Percentiles rank a stretch among this genome's conserved stretches.
These are phyloP conservation scores for Borealophlyctis nickersoniae DNA, from an alignment of 192 early-diverging fungal species.

Conservation along the genomic window DNA sequence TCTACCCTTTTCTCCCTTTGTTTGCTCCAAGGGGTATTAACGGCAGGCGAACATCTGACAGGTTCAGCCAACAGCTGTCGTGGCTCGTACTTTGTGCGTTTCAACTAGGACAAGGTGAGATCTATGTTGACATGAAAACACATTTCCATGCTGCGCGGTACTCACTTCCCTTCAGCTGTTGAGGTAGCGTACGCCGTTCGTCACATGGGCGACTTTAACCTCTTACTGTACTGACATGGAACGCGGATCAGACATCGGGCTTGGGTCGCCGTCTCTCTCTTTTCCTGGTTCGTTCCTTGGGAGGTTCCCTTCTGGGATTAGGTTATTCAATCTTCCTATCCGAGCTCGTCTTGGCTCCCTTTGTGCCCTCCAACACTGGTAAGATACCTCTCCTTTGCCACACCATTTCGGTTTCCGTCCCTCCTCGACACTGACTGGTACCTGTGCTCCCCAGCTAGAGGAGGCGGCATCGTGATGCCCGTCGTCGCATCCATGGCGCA, in stretches of 20 bases:
- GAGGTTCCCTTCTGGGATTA: constrained; percentile 50
- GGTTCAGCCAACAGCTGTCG: constrained; percentile 60
- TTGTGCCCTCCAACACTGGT: constrained; percentile 66
- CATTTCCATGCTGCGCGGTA: not conserved
- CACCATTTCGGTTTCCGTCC: too few relatives aligned
- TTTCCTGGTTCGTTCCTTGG: constrained; percentile 49
- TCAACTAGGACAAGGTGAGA: constrained; percentile 65
- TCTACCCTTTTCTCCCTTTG: too few relatives aligned
- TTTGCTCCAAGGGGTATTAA: too few relatives aligned
- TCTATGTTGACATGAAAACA: not conserved
- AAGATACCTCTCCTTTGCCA: too few relatives aligned
- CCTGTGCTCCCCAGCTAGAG: constrained; percentile 63
- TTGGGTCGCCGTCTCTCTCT: constrained; percentile 66
- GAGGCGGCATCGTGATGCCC: constrained; percentile 74
- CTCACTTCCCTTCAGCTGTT: not conserved
- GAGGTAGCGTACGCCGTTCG: not conserved
- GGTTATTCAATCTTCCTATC: constrained; percentile 1
- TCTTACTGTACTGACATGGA: not conserved
- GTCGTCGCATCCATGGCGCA: constrained; percentile 65
- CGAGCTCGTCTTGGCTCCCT: constrained; percentile 62
- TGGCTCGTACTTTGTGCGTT: constrained; percentile 76
- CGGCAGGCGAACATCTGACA: too few relatives aligned
- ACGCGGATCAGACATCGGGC: constrained; percentile 44
- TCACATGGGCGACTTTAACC: too few relatives aligned
- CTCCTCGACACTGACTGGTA: constrained; percentile 16